Percentiles rank a stretch among this genome's conserved stretches.
Evolutionary conservation across 495 filamentous ascomycete genomes (phyloP).

Genomic region (Cercophora sp.): DNA sequence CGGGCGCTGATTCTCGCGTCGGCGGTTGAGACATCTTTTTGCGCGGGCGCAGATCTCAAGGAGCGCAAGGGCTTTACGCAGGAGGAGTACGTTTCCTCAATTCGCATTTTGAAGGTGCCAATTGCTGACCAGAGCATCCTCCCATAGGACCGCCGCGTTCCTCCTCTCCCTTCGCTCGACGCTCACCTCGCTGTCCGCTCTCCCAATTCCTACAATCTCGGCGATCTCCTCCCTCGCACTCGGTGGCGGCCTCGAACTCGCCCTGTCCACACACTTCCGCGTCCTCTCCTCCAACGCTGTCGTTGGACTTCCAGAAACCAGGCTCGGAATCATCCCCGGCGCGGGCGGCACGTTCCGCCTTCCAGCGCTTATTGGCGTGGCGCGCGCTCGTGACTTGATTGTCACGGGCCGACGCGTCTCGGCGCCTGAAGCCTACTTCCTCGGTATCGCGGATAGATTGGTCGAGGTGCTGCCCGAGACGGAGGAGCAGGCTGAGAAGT

Average conservation of each 20-base stretch:
- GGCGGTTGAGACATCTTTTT: slow-evolving; percentile 76
- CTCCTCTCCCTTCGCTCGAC: slow-evolving; percentile 68
- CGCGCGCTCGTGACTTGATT: slow-evolving; percentile 75
- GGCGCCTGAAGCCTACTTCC: slow-evolving; percentile 73
- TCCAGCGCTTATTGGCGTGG: slow-evolving; percentile 67
- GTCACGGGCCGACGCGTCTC: slow-evolving; percentile 78
- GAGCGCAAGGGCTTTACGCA: slow-evolving; percentile 70
- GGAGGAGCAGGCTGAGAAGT: slow-evolving; percentile 40
- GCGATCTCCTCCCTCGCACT: slow-evolving; percentile 77
- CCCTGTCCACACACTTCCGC: slow-evolving; percentile 78
- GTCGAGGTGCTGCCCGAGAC: slow-evolving; percentile 66
- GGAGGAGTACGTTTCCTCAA: slow-evolving; percentile 51
- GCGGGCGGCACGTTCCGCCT: slow-evolving; percentile 90
- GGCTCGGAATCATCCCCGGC: slow-evolving; percentile 88
- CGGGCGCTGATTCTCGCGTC: slow-evolving; percentile 75
- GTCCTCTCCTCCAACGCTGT: slow-evolving; percentile 68
- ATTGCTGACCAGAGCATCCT: no score
- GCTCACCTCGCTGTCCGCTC: slow-evolving; percentile 59
- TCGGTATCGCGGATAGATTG: slow-evolving; percentile 79
- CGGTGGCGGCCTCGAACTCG: slow-evolving; percentile 89
- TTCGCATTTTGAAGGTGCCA: no score
- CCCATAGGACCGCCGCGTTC: slow-evolving; percentile 69
- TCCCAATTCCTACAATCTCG: slow-evolving; percentile 85
- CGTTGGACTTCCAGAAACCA: slow-evolving; percentile 84
- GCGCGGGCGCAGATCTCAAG: slow-evolving; percentile 91